Evolutionary conservation across 75 land plant species (phyloP), one percentile per base, ranked within the genome.

Genomic region (Pseudotsuga menziesii): DNA sequence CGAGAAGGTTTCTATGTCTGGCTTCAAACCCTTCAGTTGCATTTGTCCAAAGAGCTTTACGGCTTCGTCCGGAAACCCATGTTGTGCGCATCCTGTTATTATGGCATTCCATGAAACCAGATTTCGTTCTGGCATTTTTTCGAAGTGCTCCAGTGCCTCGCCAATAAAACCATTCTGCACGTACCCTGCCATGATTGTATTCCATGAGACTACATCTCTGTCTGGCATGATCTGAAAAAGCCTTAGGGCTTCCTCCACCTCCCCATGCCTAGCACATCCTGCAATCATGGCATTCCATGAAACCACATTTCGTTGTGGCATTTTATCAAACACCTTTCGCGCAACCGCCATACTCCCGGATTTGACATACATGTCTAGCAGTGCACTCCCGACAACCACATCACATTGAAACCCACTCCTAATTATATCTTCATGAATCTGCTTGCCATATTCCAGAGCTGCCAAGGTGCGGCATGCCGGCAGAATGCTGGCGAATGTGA

Each of bases 81-180:
- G 20, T 52, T 74, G 75, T 15, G 16, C 16, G 27, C 48, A 74
- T 27, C 17, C 75, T 17, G 58, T 61, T 17, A 74, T 74, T 16
- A 35, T 39, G 17, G 56, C 20, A 74, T 35, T 74, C 75, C 75
- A 74, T 15, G 75, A 74, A 35, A 74, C 75, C 56, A 74, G 44
- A 52, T 74, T 78, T 25, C 79, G 74, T 74, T 20, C 16, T 39
- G 19, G 27, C 0, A 29, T 29, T 29, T 29, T 29, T 29, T 29
- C 32, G 32, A 29, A 29, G 32, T 29, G 32, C 55, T 72, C 64
- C 64, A 61, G 8, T 12, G 64, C 64, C 1, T 26, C 27, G 25
- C 13, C 64, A 26, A 26, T 4, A 61, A 61, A 29, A 3, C 64
- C 64, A 26, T 61, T 61, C 13, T 61, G 32, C 27, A 29, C 26